Conservation (phyloP, 306 rosid species). For the Cucumis cinereus region DNA sequence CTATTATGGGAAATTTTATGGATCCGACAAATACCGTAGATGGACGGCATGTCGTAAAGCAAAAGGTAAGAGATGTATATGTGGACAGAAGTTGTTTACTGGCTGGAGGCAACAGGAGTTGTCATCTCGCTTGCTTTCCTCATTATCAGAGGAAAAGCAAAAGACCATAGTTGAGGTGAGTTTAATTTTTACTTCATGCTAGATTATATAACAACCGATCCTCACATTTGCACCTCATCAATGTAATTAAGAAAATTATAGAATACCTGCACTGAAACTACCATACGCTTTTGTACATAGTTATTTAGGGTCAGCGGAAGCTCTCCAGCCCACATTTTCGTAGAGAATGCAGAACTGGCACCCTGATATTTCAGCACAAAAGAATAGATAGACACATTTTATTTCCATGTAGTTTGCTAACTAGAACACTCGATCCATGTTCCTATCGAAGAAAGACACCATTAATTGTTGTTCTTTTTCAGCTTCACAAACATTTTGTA, state of each 20-base stretch:
- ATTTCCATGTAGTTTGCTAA: background rate
- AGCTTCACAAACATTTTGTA: background rate
- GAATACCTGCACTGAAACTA: background rate
- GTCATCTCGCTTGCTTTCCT: slow-evolving; percentile 51
- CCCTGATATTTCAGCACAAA: background rate
- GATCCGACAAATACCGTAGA: slow-evolving; percentile 51
- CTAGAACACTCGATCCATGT: background rate
- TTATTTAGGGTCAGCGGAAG: background rate
- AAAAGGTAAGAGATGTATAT: slow-evolving; percentile 46
- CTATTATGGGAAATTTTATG: slow-evolving; percentile 75
- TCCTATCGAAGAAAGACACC: background rate
- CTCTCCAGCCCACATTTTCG: background rate
- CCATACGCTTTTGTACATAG: background rate
- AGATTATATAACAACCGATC: background rate
- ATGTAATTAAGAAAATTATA: background rate
- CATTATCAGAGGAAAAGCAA: slow-evolving; percentile 37
- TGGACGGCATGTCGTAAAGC: slow-evolving; percentile 67
- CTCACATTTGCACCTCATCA: background rate
- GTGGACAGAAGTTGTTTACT: slow-evolving; percentile 61
- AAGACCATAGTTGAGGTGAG: slow-evolving; percentile 44
- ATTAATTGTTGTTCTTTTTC: background rate
- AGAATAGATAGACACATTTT: background rate
- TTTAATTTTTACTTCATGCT: background rate
- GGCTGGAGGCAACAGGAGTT: slow-evolving; percentile 79
- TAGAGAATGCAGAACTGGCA: background rate